Percentiles rank a stretch among this genome's conserved stretches.
Evolutionary conservation across 179 eudicot genomes (phyloP).

Genomic region (Camellia oleifera): DNA sequence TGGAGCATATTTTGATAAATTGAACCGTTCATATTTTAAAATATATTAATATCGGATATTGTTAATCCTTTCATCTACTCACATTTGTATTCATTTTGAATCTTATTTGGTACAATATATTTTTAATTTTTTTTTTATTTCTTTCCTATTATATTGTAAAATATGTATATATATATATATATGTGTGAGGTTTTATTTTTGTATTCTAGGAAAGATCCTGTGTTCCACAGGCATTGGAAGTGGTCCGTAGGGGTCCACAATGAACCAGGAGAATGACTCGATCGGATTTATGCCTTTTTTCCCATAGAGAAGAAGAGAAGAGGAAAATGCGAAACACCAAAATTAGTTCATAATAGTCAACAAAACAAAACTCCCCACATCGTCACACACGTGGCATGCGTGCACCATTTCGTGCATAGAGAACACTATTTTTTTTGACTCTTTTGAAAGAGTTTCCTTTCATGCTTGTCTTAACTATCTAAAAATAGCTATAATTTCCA

Average conservation of each 20-base stretch:
- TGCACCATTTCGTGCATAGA: constrained; percentile 2
- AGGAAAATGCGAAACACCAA: neutral
- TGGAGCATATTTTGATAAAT: too few species aligned
- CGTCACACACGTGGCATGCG: constrained; percentile 17
- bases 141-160: too few species aligned
- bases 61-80: too few species aligned
- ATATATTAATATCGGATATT: too few species aligned
- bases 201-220: too few species aligned
- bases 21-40: too few species aligned
- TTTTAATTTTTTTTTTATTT: too few species aligned
- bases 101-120: too few species aligned
- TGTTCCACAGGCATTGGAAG: constrained; percentile 30
- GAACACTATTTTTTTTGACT: too few species aligned
- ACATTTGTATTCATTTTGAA: too few species aligned
- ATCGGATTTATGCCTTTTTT: neutral
- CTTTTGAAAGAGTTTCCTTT: neutral
- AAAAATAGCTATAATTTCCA: neutral
- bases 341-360: neutral
- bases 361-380: neutral
- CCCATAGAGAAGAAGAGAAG: neutral
- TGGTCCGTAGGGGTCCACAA: constrained; percentile 29
- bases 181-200: neutral
- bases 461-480: neutral
- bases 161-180: neutral
- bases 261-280: neutral